A percentile compares a stretch with the other conserved stretches of the same genome.
Conservation (phyloP, 2,329 filamentous ascomycete species). For the Neoascochyta sp. region DNA sequence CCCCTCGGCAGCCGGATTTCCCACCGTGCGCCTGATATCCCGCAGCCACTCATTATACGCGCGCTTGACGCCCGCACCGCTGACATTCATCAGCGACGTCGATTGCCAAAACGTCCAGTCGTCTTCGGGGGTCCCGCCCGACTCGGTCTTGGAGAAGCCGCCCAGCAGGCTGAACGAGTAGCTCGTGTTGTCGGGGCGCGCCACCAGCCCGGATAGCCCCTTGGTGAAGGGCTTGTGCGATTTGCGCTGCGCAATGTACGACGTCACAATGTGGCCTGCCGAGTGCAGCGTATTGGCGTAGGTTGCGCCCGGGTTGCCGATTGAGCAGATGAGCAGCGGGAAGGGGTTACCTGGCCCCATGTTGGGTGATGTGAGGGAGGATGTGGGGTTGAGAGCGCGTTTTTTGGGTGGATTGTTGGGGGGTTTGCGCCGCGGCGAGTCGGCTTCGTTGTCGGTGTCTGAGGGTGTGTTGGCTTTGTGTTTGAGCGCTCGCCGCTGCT, state of each 20-base stretch:
- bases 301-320: slow-evolving; percentile 70
- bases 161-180: slow-evolving; percentile 48
- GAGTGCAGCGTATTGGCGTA: slow-evolving; percentile 80
- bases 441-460: slow-evolving; percentile 14
- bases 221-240: slow-evolving; percentile 30
- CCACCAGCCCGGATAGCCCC: slow-evolving; percentile 28
- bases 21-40: slow-evolving; percentile 5
- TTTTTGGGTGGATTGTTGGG: slow-evolving; percentile 15
- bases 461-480: slow-evolving; percentile 15
- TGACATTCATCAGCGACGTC: slow-evolving; percentile 78
- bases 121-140: slow-evolving; percentile 21
- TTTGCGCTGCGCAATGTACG: slow-evolving; percentile 29
- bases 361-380: slow-evolving; percentile 2
- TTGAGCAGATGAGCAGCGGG: slow-evolving; percentile 72
- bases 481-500: slow-evolving; percentile 23
- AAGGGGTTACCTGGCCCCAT: slow-evolving; percentile 29
- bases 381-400: slow-evolving; percentile 1
- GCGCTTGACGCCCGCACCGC: slow-evolving; percentile 64
- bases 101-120: slow-evolving; percentile 68
- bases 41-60: slow-evolving; percentile 58
- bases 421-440: slow-evolving; percentile 7
- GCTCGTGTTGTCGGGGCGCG: slow-evolving; percentile 22
- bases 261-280: slow-evolving; percentile 76
- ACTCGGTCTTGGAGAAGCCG: slow-evolving; percentile 15
- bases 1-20: slow-evolving; percentile 27